Base-by-base conservation (phyloP, 805 yeast species). In the Ogataea paraovalis region DNA sequence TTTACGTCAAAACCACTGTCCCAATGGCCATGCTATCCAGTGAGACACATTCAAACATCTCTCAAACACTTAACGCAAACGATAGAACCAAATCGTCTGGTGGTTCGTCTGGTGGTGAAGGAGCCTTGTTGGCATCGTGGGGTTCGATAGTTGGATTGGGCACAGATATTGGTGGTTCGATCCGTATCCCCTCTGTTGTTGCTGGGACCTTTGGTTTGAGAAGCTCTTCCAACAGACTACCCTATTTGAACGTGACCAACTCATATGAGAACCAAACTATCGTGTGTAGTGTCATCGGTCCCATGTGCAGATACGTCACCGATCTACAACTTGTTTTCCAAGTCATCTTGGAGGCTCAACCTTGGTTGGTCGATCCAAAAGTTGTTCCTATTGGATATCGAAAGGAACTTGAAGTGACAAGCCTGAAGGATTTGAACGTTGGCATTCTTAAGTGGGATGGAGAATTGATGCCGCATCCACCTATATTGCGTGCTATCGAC, bases 371-470 rank as follows among this genome's bases (percentile, higher is more conserved):
- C 36, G 85, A 82, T 57, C 77, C 82, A 2, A 75, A 72, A 52
- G 64, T 68, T 37, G 57, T 71, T n/a, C 78, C 80, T 25, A 59
- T 81, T 20, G 75, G 79, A 1, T 81, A 83, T 82, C 65, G 72
- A 48, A 51, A 56, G 1, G 22, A 36, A 9, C 8, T 43, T 14
- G 41, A 34, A 2, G 48, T 51, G 25, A 9, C 20, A 13, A 28
- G 30, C 14, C 30, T 38, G 13, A 27, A 43, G 25, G 72, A 70
- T 50, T 56, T 78, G 25, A 70, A 64, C n/a, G 59, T 80, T 54
- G 85, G 81, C 3, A 56, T 78, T 14, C 52, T 75, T 55, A 54
- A 54, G 25, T 73, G 72, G 61, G 83, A 80, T 57, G 66, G 68
- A 7, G 55, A 62, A 23, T 70, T 75, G 13, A 65, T 69, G 48